Evolutionary conservation across 164 flowering plant species (phyloP), one percentile per base, ranked within the genome.

Genomic region (Piper betle): DNA sequence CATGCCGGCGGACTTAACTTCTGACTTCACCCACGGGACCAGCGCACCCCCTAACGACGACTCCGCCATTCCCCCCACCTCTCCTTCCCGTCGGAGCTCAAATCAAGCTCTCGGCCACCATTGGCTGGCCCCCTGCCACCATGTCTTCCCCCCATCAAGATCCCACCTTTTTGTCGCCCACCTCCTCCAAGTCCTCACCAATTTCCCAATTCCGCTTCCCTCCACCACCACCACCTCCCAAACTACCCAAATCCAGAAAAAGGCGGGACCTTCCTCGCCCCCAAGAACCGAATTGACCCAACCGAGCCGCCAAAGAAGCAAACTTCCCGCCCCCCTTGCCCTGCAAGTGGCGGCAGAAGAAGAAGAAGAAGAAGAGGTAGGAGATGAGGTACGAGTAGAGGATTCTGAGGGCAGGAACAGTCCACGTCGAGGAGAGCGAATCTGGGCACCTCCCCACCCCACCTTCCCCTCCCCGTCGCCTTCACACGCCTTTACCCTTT

Each of bases 1-100:
- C 20, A 59, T 62, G 3, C 80, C 52, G 17, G 74, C 62, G 1
- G 73, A 39, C 41, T 58, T 72, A 25, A 57, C 65, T 64, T 78
- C 83, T 39, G 63, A 66, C 71, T 80, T 85, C 68, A 80, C 84
- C 2, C 80, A 73, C 9, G 92, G 92, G 38, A 88, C 92, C 7
- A 80, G 42, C 33, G 85, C 78, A 17, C 82, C 96, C 15, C 66
- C 62, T 6, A 82, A 81, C 9, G 71, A 68, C 66, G 73, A 81
- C 4, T 71, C 83, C 78, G 54, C 69, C 66, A 39, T 64, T 37
- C 37, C 62, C 3, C 50, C 3, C 10, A 46, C 50, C 15, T 12
- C 50, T 46, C 15, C 15, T 15, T 10, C 15, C 11, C 3, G 50
- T 10, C 9, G 50, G 50, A 5, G 50, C 50, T 46, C 50, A 46